A percentile compares a stretch with the other conserved stretches of the same genome.
Evolutionary conservation across 306 rosid species (phyloP).

Genomic region (Mimosa bimucronata): DNA sequence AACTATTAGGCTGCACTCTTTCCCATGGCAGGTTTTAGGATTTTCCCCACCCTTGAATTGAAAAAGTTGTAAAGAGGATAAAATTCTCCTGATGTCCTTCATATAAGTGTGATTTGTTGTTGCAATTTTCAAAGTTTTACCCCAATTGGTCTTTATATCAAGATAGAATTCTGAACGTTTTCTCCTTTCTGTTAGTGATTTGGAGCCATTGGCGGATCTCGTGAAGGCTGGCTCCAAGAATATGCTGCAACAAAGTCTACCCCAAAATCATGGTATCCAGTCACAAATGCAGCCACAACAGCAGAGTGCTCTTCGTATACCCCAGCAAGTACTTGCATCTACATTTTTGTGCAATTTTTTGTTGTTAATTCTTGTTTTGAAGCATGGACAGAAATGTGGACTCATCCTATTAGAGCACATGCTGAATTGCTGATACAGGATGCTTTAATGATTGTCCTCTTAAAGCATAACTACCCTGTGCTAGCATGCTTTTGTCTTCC

Average conservation of each 20-base stretch:
- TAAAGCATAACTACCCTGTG: slow-evolving; percentile 25
- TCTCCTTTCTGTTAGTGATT: slow-evolving; percentile 55
- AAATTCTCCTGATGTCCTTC: neutral
- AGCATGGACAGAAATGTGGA: slow-evolving; percentile 20
- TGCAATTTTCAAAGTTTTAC: slow-evolving; percentile 16
- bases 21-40: neutral
- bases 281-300: slow-evolving; percentile 69
- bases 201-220: slow-evolving; percentile 67
- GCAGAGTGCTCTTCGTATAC: slow-evolving; percentile 63
- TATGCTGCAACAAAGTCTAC: slow-evolving; percentile 64
- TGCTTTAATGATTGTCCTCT: slow-evolving; percentile 3
- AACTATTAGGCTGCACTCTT: slow-evolving; percentile 4
- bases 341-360: slow-evolving; percentile 31
- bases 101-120: neutral
- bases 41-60: neutral
- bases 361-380: slow-evolving; percentile 19
- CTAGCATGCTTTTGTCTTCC: neutral
- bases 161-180: slow-evolving; percentile 32
- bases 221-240: slow-evolving; percentile 81
- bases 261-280: slow-evolving; percentile 67
- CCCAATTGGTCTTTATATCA: slow-evolving; percentile 25
- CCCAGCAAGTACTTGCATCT: slow-evolving; percentile 66
- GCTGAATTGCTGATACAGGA: neutral
- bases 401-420: neutral
- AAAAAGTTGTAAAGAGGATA: neutral